These are phyloP conservation scores for Leishmania mexicana DNA, from an alignment of 208 protist genomes.

Conservation along the genomic window DNA sequence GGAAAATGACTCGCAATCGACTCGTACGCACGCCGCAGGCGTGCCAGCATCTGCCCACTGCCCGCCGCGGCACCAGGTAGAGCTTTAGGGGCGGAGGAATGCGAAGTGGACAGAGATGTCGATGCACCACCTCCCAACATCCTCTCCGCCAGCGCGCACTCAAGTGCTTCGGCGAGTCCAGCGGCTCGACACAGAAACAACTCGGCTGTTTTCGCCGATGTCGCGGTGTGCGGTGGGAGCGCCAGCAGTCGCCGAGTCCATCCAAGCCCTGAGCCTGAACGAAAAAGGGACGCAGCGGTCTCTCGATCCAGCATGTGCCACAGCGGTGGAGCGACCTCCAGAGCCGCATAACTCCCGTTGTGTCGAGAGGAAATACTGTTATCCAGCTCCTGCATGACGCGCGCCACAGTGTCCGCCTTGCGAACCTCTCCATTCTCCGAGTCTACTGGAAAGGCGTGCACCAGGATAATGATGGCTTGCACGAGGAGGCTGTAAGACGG, in stretches of 20 bases:
- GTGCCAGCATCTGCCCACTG: neutral
- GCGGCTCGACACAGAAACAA: slow-evolving; percentile 10
- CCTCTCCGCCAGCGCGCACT: neutral
- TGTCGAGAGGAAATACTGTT: neutral
- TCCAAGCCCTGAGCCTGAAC: slow-evolving; percentile 21
- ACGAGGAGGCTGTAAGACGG: slow-evolving; percentile 20
- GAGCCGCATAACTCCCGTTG: neutral
- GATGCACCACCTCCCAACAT: neutral
- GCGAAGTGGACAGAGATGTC: neutral
- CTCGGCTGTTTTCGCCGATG: neutral
- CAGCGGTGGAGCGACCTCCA: slow-evolving; percentile 9
- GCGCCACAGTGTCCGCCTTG: slow-evolving; percentile 6
- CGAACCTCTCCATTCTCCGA: neutral
- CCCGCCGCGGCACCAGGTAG: neutral
- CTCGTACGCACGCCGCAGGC: slow-evolving; percentile 17
- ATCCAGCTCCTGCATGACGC: slow-evolving; percentile 13
- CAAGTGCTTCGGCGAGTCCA: slow-evolving; percentile 8
- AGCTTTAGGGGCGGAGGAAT: neutral
- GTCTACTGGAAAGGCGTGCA: slow-evolving; percentile 22
- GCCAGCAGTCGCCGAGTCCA: slow-evolving; percentile 22
- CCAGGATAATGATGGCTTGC: slow-evolving; percentile 12
- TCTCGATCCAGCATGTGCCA: slow-evolving; percentile 20
- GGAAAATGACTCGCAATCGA: slow-evolving; percentile 10
- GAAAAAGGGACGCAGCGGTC: slow-evolving; percentile 2
- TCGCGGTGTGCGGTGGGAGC: neutral